A percentile compares a stretch with the other conserved stretches of the same genome.
These are phyloP conservation scores for Tylopilus cervinicoccineus DNA, from an alignment of 768 basidiomycete species.

Conservation along the genomic window DNA sequence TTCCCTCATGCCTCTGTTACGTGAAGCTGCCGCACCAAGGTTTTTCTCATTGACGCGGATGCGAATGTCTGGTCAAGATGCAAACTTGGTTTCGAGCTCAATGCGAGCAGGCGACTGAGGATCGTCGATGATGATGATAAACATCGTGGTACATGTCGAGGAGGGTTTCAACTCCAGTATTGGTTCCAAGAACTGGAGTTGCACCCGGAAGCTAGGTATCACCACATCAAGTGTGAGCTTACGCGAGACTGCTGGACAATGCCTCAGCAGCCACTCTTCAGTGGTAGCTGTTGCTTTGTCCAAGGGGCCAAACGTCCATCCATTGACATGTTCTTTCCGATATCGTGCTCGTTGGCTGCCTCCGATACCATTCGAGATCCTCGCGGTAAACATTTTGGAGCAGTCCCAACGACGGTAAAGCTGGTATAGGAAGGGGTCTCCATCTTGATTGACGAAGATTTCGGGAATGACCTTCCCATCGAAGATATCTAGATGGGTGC, in stretches of 20 bases:
- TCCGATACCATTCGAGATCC: slow-evolving; percentile 44
- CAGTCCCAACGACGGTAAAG: slow-evolving; percentile 56
- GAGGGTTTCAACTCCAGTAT: slow-evolving; percentile 46
- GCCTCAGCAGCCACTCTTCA: slow-evolving; percentile 35
- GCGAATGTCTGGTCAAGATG: slow-evolving; percentile 45
- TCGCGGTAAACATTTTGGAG: slow-evolving; percentile 40
- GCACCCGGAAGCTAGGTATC: slow-evolving; percentile 54
- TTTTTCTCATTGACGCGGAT: slow-evolving; percentile 48
- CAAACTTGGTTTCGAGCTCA: slow-evolving; percentile 38
- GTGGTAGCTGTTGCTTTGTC: slow-evolving; percentile 37
- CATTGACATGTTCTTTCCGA: slow-evolving; percentile 37
- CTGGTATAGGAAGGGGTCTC: slow-evolving; percentile 55
- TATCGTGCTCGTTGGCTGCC: slow-evolving; percentile 47
- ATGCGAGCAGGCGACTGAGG: slow-evolving; percentile 40
- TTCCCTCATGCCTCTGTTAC: slow-evolving; percentile 53
- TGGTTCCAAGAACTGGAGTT: slow-evolving; percentile 38
- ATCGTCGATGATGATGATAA: slow-evolving; percentile 56
- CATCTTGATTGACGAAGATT: slow-evolving; percentile 55
- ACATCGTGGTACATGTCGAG: slow-evolving; percentile 44
- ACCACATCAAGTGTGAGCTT: slow-evolving; percentile 52
- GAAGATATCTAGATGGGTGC: slow-evolving; percentile 54
- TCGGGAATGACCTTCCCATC: slow-evolving; percentile 46
- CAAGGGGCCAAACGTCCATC: slow-evolving; percentile 49
- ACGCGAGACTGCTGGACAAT: slow-evolving; percentile 21
- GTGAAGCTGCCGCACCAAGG: slow-evolving; percentile 48